Percentiles rank a stretch among this genome's conserved stretches.
These are phyloP conservation scores for Durio zibethinus DNA, from an alignment of 345 rosid species.

Conservation along the genomic window DNA sequence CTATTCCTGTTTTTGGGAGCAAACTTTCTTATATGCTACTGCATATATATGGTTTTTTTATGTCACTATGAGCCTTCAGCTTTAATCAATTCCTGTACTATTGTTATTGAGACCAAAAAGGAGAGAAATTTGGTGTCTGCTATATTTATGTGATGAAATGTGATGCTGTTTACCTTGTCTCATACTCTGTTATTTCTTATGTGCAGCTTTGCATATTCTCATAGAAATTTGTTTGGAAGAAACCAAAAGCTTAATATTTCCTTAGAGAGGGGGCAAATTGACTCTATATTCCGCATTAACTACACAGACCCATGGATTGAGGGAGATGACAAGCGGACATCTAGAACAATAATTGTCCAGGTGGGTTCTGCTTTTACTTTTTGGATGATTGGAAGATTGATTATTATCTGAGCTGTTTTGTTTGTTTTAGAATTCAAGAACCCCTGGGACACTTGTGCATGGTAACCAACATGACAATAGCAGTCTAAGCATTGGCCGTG, in stretches of 20 bases:
- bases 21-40: not conserved
- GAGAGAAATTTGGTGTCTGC: not conserved
- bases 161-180: not conserved
- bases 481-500: slow-evolving; percentile 74
- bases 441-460: slow-evolving; percentile 93
- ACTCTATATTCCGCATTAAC: slow-evolving; percentile 83
- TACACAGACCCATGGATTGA: slow-evolving; percentile 99
- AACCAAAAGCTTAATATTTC: slow-evolving; percentile 90
- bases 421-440: slow-evolving; percentile 72
- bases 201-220: slow-evolving; percentile 93
- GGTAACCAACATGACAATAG: slow-evolving; percentile 70
- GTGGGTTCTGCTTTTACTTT: slow-evolving; percentile 28
- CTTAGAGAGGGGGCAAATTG: slow-evolving; percentile 86
- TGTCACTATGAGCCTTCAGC: slow-evolving; percentile 1
- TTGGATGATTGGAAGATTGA: slow-evolving; percentile 12
- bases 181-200: not conserved
- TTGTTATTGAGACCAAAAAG: not conserved
- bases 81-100: not conserved
- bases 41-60: not conserved
- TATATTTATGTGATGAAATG: not conserved
- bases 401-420: slow-evolving; percentile 21
- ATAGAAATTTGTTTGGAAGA: slow-evolving; percentile 86
- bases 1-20: not conserved
- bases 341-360: slow-evolving; percentile 89
- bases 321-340: slow-evolving; percentile 91